Evolutionary conservation across 768 basidiomycete species (phyloP), one percentile per base, ranked within the genome.

Genomic region (Naganishia randhawae): DNA sequence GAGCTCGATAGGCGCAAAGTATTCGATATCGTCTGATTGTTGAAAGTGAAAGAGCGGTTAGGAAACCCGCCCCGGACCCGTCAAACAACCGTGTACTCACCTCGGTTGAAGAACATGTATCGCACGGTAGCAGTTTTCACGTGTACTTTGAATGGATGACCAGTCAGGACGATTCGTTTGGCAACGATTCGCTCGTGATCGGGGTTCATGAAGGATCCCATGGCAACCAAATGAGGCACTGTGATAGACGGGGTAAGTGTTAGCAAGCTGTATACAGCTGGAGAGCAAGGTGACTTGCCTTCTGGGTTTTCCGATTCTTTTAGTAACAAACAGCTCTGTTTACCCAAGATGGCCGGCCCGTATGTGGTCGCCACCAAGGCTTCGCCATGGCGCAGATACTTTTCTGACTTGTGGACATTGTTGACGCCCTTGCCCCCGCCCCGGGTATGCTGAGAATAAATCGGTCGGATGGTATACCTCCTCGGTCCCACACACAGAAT

Each of bases 61-160:
- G 50, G 71, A 32, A 35, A 37, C n/a, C n/a, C 61, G 52, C 41
- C 37, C 29, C n/a, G 50, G 33, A 48, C 19, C 69, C 33, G n/a
- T 27, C 31, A 13, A 63, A n/a, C 48, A 14, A 52, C 51, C 7
- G 3, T 41, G 35, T 45, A 65, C 84, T 33, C 72, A 89, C 89
- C 89, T 45, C 87, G 74, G 79, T 94, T 89, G 85, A 99, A 98
- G 83, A 98, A 98, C 91, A 99, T 91, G 83, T 97, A 98, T 65
- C 95, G 88, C 73, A 99, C 88, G 7, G 95, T 98, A 2, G 94
- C 95, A 6, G 91, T 92, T 83, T 92, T 93, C 78, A 92, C 92
- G 84, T 98, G 94, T 1, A 97, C 88, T 76, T 93, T 94, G 86
- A 92, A 90, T 0, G 95, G 95, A 80, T 96, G 93, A 0, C 95